These are phyloP conservation scores for Barnettozyma sucrosica DNA, from an alignment of 805 yeast species.

Conservation along the genomic window DNA sequence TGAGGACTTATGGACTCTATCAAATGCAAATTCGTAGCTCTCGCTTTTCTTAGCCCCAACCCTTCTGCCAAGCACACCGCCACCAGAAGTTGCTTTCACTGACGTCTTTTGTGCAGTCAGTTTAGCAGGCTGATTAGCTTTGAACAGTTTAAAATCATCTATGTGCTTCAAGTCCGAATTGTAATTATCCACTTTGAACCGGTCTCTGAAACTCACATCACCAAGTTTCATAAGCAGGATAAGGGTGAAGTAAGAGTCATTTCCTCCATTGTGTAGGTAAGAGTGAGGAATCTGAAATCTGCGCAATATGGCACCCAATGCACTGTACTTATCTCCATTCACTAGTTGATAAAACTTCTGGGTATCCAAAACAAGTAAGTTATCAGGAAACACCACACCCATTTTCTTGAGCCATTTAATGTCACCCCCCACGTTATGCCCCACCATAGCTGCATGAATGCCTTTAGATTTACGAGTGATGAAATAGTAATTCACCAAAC, in stretches of 20 bases:
- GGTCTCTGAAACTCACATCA: constrained; percentile 26
- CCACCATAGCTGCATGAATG: constrained; percentile 37
- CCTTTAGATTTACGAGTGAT: constrained; percentile 9
- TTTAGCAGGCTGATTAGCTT: not conserved
- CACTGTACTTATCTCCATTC: constrained; percentile 33
- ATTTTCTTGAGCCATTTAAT: constrained; percentile 40
- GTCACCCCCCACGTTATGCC: constrained; percentile 51
- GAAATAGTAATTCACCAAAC: constrained; percentile 37
- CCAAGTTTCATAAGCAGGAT: constrained; percentile 40
- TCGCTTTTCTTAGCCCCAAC: not conserved
- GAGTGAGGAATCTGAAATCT: constrained; percentile 46
- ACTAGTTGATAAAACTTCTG: constrained; percentile 34
- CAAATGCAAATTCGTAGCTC: constrained; percentile 1
- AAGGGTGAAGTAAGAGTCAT: constrained; percentile 58
- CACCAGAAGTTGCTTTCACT: not conserved
- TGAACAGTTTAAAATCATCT: not conserved
- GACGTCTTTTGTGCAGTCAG: not conserved
- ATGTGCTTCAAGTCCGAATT: not conserved
- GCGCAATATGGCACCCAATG: constrained; percentile 39
- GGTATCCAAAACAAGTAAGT: constrained; percentile 38
- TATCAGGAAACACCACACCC: constrained; percentile 38
- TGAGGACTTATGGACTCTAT: not conserved
- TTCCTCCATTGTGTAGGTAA: constrained; percentile 59
- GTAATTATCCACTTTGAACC: not conserved
- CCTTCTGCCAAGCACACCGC: not conserved